phyloP scores from a whole-genome alignment of 495 filamentous ascomycete genomes.

The Immersiella caudata region DNA sequence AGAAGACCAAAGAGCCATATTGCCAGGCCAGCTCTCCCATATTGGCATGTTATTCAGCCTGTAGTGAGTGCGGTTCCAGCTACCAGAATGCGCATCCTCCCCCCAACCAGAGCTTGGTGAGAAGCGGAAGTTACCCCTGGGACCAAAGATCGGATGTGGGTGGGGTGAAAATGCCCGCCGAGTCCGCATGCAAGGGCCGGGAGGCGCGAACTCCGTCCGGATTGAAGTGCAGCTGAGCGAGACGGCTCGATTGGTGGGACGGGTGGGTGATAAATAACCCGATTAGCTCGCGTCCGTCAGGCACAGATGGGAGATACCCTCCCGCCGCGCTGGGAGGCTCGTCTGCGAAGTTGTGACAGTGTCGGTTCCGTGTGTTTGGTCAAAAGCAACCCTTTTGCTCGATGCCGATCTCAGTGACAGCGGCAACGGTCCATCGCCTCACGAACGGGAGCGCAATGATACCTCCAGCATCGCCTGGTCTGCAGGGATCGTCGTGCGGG shows the following conservation, averaged over 20 bases:
- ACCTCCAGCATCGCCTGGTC: not conserved
- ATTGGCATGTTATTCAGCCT: conserved; percentile 39
- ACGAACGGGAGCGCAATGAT: not conserved
- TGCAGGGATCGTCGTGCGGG: not conserved
- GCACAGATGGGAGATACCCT: conserved; percentile 8
- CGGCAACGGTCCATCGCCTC: not conserved
- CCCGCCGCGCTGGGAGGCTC: conserved; percentile 6
- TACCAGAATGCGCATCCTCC: conserved; percentile 26
- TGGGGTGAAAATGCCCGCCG: conserved; percentile 23
- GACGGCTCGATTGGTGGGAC: conserved; percentile 13
- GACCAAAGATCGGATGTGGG: conserved; percentile 21
- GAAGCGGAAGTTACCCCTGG: not conserved
- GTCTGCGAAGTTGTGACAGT: conserved; percentile 9
- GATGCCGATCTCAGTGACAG: not conserved
- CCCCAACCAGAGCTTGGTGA: not conserved
- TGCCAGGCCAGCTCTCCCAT: conserved; percentile 24
- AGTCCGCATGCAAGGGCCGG: conserved; percentile 16
- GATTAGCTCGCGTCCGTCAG: conserved; percentile 20
- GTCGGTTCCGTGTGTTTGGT: not conserved
- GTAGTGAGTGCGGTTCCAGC: conserved; percentile 26
- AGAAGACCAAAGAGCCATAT: conserved; percentile 29
- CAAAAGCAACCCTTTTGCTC: not conserved
- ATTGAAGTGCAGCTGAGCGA: conserved; percentile 5
- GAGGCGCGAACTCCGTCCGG: conserved; percentile 18
- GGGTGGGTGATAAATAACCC: conserved; percentile 27